A percentile compares a stretch with the other conserved stretches of the same genome.
Evolutionary conservation across 352 stramenopile genomes (phyloP).

Genomic region (Thalassiosira oceanica): DNA sequence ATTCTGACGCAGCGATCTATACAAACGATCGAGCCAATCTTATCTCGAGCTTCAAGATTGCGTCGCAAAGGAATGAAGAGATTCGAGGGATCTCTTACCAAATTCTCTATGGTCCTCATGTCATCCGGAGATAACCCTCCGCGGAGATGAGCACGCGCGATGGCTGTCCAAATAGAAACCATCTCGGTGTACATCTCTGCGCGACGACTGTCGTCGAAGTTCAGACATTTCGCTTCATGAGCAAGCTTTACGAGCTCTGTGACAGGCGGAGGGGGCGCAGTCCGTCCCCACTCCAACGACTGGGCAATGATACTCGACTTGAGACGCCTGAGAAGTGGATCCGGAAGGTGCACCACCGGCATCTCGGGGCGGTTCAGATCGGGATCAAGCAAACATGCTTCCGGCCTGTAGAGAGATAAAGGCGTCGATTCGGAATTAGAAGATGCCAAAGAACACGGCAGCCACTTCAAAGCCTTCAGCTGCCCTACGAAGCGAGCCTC

Average conservation of each 20-base stretch:
- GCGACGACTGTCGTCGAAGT: background rate
- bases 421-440: background rate
- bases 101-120: background rate
- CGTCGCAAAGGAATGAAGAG: slow-evolving; percentile 15
- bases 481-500: slow-evolving; percentile 13
- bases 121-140: slow-evolving; percentile 6
- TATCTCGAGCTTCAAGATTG: slow-evolving; percentile 3
- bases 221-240: slow-evolving; percentile 7
- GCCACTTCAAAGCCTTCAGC: slow-evolving; percentile 6
- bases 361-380: slow-evolving; percentile 8
- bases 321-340: slow-evolving; percentile 1
- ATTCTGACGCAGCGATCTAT: slow-evolving; percentile 14
- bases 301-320: slow-evolving; percentile 13
- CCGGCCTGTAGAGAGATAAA: background rate
- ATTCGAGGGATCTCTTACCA: slow-evolving; percentile 2
- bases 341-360: slow-evolving; percentile 9
- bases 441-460: slow-evolving; percentile 5
- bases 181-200: slow-evolving; percentile 7
- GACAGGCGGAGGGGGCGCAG: slow-evolving; percentile 10
- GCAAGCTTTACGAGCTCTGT: slow-evolving; percentile 2
- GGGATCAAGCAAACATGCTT: slow-evolving; percentile 4
- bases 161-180: slow-evolving; percentile 11
- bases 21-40: slow-evolving; percentile 7
- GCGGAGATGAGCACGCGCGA: slow-evolving; percentile 12
- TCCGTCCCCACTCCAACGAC: slow-evolving; percentile 6